Evolutionary conservation across 768 basidiomycete species (phyloP).

Genomic region (Termitomyces sp.): DNA sequence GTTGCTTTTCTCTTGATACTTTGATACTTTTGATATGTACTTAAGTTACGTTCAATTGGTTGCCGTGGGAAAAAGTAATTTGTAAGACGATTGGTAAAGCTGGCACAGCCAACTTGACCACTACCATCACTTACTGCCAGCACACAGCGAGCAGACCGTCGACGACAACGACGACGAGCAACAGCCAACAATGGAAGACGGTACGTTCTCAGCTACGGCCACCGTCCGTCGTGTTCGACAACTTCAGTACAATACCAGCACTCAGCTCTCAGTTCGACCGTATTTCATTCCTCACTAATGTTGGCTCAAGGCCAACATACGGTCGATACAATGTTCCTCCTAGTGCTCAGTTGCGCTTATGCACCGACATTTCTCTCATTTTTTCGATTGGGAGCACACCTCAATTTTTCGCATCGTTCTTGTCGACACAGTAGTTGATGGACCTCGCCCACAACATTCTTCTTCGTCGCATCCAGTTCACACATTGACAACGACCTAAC

Average conservation of each 20-base stretch:
- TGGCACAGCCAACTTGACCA: neutral
- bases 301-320: constrained; percentile 43
- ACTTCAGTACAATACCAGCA: constrained; percentile 21
- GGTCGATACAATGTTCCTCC: constrained; percentile 8
- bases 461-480: constrained; percentile 21
- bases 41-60: neutral
- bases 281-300: constrained; percentile 25
- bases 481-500: constrained; percentile 37
- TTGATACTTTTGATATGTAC: no score
- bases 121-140: constrained; percentile 7
- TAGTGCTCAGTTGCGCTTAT: constrained; percentile 10
- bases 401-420: constrained; percentile 17
- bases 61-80: constrained; percentile 6
- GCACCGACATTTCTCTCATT: constrained; percentile 13
- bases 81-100: constrained; percentile 2
- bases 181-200: constrained; percentile 51
- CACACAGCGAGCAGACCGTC: constrained; percentile 3
- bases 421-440: constrained; percentile 17
- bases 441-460: constrained; percentile 16
- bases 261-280: constrained; percentile 17
- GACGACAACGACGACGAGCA: constrained; percentile 9
- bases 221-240: constrained; percentile 43
- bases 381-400: constrained; percentile 12
- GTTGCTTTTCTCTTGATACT: no score
- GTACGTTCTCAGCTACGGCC: constrained; percentile 77